These are phyloP conservation scores for Chlamydomonas incerta DNA, from an alignment of 139 green algal genomes.

Conservation along the genomic window DNA sequence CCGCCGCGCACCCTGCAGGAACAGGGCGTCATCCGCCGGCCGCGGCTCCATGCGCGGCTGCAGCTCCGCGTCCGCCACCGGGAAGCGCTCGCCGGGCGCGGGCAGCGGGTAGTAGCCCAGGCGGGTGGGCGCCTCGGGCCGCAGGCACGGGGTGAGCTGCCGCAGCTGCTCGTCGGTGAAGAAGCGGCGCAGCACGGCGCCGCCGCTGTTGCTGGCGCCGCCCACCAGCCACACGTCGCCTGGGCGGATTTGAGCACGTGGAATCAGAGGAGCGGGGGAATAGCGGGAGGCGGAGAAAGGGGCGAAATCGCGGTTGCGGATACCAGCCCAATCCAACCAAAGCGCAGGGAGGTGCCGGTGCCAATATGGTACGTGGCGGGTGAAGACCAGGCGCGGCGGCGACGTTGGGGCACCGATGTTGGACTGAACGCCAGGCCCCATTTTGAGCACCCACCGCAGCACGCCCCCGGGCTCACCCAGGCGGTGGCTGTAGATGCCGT, in stretches of 20 bases:
- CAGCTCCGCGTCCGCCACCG: conserved; percentile 82
- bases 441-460: too few species aligned
- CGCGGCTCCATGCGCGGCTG: conserved; percentile 72
- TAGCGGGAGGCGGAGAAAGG: background rate
- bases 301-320: too few species aligned
- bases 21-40: conserved; percentile 76
- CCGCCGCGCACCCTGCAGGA: conserved; percentile 78
- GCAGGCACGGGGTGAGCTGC: conserved; percentile 74
- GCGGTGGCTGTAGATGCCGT: conserved; percentile 95
- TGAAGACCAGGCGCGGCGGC: too few species aligned
- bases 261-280: too few species aligned
- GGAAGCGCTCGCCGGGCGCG: conserved; percentile 88
- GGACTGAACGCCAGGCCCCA: too few species aligned
- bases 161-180: conserved; percentile 84
- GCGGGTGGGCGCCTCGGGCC: conserved; percentile 57
- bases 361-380: too few species aligned
- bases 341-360: too few species aligned
- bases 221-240: conserved; percentile 92
- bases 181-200: conserved; percentile 83
- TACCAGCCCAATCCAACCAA: too few species aligned
- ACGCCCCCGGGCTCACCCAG: conserved; percentile 63
- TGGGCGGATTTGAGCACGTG: too few species aligned
- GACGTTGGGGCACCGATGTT: too few species aligned
- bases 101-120: conserved; percentile 93
- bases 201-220: conserved; percentile 92